Evolutionary conservation across 2,329 filamentous ascomycete genomes (phyloP).

Genomic region (Xylaria sp.): DNA sequence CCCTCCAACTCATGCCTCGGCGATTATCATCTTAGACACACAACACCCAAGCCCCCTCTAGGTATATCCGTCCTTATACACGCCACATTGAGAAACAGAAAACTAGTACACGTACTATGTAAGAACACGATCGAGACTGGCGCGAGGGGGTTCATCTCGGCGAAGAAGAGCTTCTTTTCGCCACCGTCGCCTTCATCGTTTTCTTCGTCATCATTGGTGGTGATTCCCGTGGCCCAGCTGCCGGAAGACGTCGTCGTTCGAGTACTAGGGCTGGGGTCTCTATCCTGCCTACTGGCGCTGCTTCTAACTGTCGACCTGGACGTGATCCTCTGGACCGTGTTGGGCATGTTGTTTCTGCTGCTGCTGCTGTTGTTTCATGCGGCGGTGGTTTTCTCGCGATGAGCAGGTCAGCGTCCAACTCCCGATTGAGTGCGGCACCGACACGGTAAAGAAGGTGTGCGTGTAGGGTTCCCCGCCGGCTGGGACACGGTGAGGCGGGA

Average conservation of each 20-base stretch:
- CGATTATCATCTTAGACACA: too few species aligned
- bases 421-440: neutral
- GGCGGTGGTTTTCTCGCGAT: neutral
- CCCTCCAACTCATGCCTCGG: too few species aligned
- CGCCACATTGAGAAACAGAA: too few species aligned
- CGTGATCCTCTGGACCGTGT: slow-evolving; percentile 10
- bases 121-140: slow-evolving; percentile 20
- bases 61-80: too few species aligned
- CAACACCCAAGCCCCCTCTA: too few species aligned
- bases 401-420: neutral
- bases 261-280: slow-evolving; percentile 14
- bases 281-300: slow-evolving; percentile 3
- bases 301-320: slow-evolving; percentile 8
- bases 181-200: slow-evolving; percentile 9
- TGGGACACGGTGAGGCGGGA: neutral
- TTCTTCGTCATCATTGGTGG: slow-evolving; percentile 3
- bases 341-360: neutral
- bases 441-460: neutral
- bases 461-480: neutral
- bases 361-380: too few species aligned
- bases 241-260: slow-evolving; percentile 12
- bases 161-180: slow-evolving; percentile 31
- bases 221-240: slow-evolving; percentile 22
- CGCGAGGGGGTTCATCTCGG: slow-evolving; percentile 35
- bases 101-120: too few species aligned